Evolutionary conservation across 768 basidiomycete species (phyloP), one percentile per base, ranked within the genome.

Genomic region (Termitomyces sp.): DNA sequence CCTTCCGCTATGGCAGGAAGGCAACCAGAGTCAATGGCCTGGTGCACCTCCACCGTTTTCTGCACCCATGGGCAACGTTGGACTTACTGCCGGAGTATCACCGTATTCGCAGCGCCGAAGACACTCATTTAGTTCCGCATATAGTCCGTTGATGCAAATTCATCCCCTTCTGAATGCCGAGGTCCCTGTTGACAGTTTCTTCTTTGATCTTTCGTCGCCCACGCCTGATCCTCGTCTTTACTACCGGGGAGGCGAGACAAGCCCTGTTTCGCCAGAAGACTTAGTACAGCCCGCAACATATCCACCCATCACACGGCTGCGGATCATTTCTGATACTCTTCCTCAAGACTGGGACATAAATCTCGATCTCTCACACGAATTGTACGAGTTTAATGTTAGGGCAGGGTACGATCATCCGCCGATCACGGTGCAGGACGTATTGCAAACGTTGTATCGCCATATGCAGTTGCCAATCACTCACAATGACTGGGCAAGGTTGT

Each of bases 291-390:
- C 77, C 4, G 86, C 84, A 18, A 84, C 84, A 9, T 73, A 81
- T 62, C 87, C 87, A 0, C 68, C 78, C 0, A 67, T 83, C 50
- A 77, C 75, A 10, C 75, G 72, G 36, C 76, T 88, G 63, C 76
- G 78, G n/a, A 82, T 90, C 64, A 64, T 76, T 0, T 83, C 80
- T 64, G 83, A 88, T 52, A 61, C 65, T 16, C 73, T 86, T 50
- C 81, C 83, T 0, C 64, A 8, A 10, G 46, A 78, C n/a, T 88
- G 86, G 86, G 80, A 84, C 14, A 75, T 88, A 54, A 76, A 80
- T 12, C 74, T 88, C 53, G 77, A 80, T 57, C 67, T 88, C 51
- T 71, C 76, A 46, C 76, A 73, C 62, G 70, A 72, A 12, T 59
- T 70, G 7, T 50, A 58, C 44, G 64, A 45, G 55, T 60, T 45